phyloP scores from a whole-genome alignment of 2,329 filamentous ascomycete species.

The Thermomyces lanuginosus region DNA sequence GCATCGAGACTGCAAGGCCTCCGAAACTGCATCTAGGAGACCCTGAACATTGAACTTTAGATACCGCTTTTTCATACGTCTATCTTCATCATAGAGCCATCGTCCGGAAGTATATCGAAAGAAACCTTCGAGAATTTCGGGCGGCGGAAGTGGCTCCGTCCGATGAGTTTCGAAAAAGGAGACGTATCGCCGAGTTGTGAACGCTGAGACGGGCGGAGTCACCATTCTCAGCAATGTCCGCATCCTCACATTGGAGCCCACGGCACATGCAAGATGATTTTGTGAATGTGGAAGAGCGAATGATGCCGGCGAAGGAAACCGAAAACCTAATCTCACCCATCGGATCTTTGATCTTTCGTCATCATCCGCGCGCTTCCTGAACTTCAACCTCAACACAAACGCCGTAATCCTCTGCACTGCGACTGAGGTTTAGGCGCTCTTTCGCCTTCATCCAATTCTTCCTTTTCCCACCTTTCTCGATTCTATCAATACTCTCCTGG shows the following conservation, averaged over 20 bases:
- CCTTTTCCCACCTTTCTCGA: constrained; percentile 42
- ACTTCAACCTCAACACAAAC: constrained; percentile 23
- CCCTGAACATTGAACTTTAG: constrained; percentile 18
- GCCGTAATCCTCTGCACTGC: constrained; percentile 24
- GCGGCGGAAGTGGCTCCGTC: background rate
- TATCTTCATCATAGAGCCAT: constrained; percentile 20
- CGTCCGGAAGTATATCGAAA: constrained; percentile 16
- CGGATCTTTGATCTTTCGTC: too few species aligned
- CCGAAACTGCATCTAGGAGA: too few species aligned
- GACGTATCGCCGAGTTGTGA: too few species aligned
- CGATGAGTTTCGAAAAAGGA: too few species aligned
- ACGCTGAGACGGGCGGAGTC: too few species aligned
- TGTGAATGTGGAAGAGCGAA: too few species aligned
- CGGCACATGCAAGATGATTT: too few species aligned
- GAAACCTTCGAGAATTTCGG: background rate
- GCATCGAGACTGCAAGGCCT: too few species aligned
- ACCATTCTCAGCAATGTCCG: too few species aligned
- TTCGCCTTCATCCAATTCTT: constrained; percentile 35
- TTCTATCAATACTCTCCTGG: constrained; percentile 24
- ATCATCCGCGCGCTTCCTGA: constrained; percentile 1
- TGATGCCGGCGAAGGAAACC: too few species aligned
- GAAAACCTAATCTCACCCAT: too few species aligned
- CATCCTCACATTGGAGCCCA: too few species aligned
- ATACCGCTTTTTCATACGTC: constrained; percentile 14
- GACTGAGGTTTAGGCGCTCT: constrained; percentile 4